Evolutionary conservation across 2,329 filamentous ascomycete species (phyloP), one percentile per base, ranked within the genome.

Genomic region (Pseudogymnoascus sp.): DNA sequence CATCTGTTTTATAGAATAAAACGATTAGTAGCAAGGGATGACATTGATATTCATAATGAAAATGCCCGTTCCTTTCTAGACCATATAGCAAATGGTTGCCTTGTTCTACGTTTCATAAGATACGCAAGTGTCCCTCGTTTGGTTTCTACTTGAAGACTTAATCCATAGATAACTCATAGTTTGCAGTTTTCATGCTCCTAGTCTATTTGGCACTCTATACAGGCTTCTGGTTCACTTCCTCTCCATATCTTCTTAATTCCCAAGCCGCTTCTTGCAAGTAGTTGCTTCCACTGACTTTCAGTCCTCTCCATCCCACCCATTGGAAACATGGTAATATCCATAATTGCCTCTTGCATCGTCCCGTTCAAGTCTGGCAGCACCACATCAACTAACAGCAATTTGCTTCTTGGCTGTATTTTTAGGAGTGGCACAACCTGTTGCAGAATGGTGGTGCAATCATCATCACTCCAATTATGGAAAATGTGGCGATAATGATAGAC

Each of bases 241-340:
- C 66, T 68, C 68, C 66, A 70, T 38, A 70, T 68, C 42, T 69
- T 70, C 64, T 65, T 67, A 21, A 69, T 69, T 14, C 59, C 61
- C 60, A 69, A 64, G 1, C 68, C 68, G 62, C 61, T 68, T 61
- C 63, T 69, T 16, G 60, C 64, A 14, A 69, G 59, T 35, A 69
- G 42, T n/a, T 64, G 60, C 19, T 59, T 68, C 67, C 66, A 68
- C 33, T 69, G 67, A 3, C 33, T 61, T 44, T 68, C 68, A 56
- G 63, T 69, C 40, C 68, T 68, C 62, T 70, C 68, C 56, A 70
- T 37, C 5, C 67, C 68, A 29, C 65, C 68, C 21, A 68, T 64
- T 10, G 65, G 66, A 62, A 70, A 68, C 68, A 68, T 70, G 13
- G 63, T 64, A 13, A 70, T 61, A 63, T 68, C 68, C 31, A 42